Conservation (phyloP, 2,329 filamentous ascomycete genomes). For the Nothomitra cinnamomea region DNA sequence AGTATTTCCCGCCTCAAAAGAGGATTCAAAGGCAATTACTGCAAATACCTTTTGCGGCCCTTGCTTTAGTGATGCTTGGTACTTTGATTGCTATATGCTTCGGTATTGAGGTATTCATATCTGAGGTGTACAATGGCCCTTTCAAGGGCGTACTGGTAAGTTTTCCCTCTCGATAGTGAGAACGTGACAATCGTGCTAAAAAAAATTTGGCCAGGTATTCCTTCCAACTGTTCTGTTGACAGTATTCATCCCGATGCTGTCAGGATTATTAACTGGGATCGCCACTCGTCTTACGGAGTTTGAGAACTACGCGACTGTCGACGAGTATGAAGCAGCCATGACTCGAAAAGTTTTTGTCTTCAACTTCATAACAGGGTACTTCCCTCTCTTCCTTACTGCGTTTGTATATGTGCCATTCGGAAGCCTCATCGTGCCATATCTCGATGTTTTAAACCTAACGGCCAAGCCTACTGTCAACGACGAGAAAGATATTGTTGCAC, state of each 20-base stretch:
- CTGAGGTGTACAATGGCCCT: constrained; percentile 79
- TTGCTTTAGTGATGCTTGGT: constrained; percentile 55
- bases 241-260: constrained; percentile 61
- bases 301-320: constrained; percentile 86
- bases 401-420: constrained; percentile 94
- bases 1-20: constrained; percentile 59
- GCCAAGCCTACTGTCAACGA: constrained; percentile 60
- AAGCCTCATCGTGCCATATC: constrained; percentile 62
- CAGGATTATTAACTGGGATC: constrained; percentile 54
- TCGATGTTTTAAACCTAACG: constrained; percentile 63
- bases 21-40: constrained; percentile 61
- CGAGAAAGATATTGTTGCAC: constrained; percentile 46
- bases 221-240: constrained; percentile 80
- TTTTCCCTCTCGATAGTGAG: constrained; percentile 10
- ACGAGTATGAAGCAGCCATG: constrained; percentile 66
- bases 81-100: constrained; percentile 75
- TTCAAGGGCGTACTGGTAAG: constrained; percentile 69
- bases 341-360: constrained; percentile 89
- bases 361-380: constrained; percentile 92
- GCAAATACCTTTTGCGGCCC: constrained; percentile 69
- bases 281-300: constrained; percentile 62
- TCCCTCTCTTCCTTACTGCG: constrained; percentile 78
- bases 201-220: constrained; percentile 50
- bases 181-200: not conserved
- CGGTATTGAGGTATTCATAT: constrained; percentile 87